Base-by-base conservation (phyloP, 148 eudicot genomes). In the Cornus suecica region DNA sequence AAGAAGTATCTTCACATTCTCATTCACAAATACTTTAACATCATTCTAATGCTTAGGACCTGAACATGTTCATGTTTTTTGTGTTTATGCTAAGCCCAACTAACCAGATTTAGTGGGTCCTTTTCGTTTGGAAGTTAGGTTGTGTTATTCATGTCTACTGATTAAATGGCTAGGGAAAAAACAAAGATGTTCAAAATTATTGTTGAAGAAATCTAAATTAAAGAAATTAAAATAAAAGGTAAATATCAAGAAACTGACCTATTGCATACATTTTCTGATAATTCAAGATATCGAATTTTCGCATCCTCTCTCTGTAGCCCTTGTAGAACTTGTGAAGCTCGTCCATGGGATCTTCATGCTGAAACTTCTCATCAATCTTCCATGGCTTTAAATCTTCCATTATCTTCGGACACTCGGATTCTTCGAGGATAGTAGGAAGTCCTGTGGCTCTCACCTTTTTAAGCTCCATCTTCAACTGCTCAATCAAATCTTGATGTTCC, bases 251-350 rank as follows among this genome's bases (percentile, higher is more conserved):
- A 11, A 37, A 82, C 93, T 81, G 81, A 93, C 99, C 98, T 80
- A 96, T 91, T 69, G 99, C 89, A 87, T 95, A 95, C 97, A 91
- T 95, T 86, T 96, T 96, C 84, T 96, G 99, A 89, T 85, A 96
- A 81, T 88, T 96, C 83, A 96, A 86, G 81, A 96, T 91, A 69
- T 96, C 99, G 34, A 96, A 82, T 83, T 96, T 96, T 62, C 98
- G 80, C 99, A 96, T 96, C 76, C 87, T 87, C 45, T 93, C 99
- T 42, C 91, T 78, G 80, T 96, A 96, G 79, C 91, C 91, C 82
- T 91, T 91, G 90, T 93, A 90, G 78, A 96, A 87, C 84, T 86
- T 93, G 76, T 93, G 93, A 66, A 93, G 85, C 77, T 93, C 98
- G 23, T 80, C 88, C 70, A 88, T 66, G 24, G 85, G 84, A 62